Base-by-base conservation (phyloP, 768 basidiomycete genomes). In the Mycena capillaripes region DNA sequence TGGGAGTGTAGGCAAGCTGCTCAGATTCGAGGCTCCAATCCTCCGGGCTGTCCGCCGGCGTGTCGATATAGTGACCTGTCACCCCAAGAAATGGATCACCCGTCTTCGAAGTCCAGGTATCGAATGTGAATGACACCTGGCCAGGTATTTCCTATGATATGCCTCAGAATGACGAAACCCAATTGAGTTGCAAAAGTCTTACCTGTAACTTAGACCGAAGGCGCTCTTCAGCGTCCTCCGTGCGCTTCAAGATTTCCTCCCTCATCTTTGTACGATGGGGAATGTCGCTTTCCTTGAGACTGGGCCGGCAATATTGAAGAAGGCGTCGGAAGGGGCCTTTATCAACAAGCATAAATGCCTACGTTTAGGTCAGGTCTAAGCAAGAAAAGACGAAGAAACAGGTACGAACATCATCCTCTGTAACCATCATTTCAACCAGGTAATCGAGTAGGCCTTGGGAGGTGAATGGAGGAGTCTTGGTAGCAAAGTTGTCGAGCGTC, bases 331-430 rank as follows among this genome's bases (percentile, higher is more conserved):
- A 79, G 0, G 75, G 50, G 2, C 52, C 42, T 42, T 75, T 75
- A 5, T 79, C 75, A 7, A 80, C 72, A 8, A 79, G 53, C 16
- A 17, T n/a, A 64, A 79, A 79, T 4, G 78, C 64, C 78, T 80
- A 23, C 6, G 40, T 23, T 36, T 19, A 16, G 12, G 60, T n/a
- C 25, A 27, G 21, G 14, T 12, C 36, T 36, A 6, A 4, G 2
- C 4, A 5, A 25, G 4, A 50, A 36, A 21, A 3, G 36, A 36
- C 36, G 12, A 53, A 29, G 17, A 21, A 30, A 10, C 10, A 19
- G 23, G 2, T 17, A 60, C 48, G 23, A 6, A 69, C 67, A 7
- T 42, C 68, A 32, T 80, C 78, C 59, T 79, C 79, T 2, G 57
- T 59, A 1, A 80, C 76, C 36, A 80, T 65, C 12, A 79, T 61